A percentile compares a stretch with the other conserved stretches of the same genome.
These are phyloP conservation scores for Lasiosphaeriaceae sp. DNA, from an alignment of 495 filamentous ascomycete species.

Conservation along the genomic window DNA sequence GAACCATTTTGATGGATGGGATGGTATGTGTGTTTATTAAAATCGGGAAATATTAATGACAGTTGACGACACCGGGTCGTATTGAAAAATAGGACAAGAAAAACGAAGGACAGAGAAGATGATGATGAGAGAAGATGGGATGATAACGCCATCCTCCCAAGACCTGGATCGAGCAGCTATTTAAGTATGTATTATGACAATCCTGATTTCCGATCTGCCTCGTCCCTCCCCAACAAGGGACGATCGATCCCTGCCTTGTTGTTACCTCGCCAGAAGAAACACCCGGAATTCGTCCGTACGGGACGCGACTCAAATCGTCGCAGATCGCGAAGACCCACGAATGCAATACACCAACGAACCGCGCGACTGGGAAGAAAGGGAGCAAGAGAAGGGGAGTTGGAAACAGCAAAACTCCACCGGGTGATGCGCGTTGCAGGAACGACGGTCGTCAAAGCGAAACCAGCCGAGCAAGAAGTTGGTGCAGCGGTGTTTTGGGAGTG, in stretches of 20 bases:
- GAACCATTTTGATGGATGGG: constrained; percentile 35
- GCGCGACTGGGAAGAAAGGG: too few species aligned
- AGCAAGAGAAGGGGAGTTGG: not conserved
- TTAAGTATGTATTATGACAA: not conserved
- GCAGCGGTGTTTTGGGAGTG: not conserved
- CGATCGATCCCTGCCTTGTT: not conserved
- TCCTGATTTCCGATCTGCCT: not conserved
- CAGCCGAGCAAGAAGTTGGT: too few species aligned
- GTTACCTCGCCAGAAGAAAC: not conserved
- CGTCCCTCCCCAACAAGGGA: not conserved
- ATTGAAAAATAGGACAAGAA: not conserved
- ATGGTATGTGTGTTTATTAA: not conserved
- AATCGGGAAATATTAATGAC: constrained; percentile 1
- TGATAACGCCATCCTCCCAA: constrained; percentile 9
- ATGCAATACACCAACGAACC: not conserved
- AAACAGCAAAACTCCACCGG: not conserved
- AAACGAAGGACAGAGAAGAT: not conserved
- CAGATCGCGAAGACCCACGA: not conserved
- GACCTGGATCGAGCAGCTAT: not conserved
- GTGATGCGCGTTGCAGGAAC: not conserved
- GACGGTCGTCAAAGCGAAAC: too few species aligned
- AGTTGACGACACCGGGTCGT: constrained; percentile 21
- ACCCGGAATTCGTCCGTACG: not conserved
- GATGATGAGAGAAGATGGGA: constrained; percentile 5
- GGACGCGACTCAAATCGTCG: constrained; percentile 7